A percentile compares a stretch with the other conserved stretches of the same genome.
Conservation (phyloP, 2,329 filamentous ascomycete genomes). For the Penicillium sp. region DNA sequence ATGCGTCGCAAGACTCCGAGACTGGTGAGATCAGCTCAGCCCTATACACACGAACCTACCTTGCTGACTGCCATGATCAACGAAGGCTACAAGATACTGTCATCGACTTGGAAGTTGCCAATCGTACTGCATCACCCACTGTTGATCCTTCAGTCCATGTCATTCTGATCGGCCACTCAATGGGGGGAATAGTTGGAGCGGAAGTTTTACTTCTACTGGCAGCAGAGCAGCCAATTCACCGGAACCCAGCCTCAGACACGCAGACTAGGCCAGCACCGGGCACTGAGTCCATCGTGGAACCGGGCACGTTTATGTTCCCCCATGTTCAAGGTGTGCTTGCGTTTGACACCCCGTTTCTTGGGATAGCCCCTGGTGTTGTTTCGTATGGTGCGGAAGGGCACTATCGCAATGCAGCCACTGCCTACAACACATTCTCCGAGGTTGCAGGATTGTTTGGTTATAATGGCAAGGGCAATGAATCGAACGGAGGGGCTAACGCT, state of each 20-base stretch:
- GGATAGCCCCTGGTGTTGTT: slow-evolving; percentile 53
- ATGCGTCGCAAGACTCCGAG: slow-evolving; percentile 48
- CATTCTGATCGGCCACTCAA: slow-evolving; percentile 83
- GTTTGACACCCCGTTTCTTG: slow-evolving; percentile 86
- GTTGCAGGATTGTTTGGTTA: slow-evolving; percentile 67
- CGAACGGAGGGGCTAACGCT: slow-evolving; percentile 15
- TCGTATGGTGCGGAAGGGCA: slow-evolving; percentile 74
- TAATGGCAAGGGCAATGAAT: slow-evolving; percentile 47
- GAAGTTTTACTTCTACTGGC: slow-evolving; percentile 79
- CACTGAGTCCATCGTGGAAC: slow-evolving; percentile 27
- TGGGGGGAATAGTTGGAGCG: slow-evolving; percentile 91
- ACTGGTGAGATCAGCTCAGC: slow-evolving; percentile 42
- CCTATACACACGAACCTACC: neutral
- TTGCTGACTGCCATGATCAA: neutral
- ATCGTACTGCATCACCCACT: slow-evolving; percentile 77
- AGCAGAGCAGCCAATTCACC: slow-evolving; percentile 60
- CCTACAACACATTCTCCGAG: slow-evolving; percentile 68
- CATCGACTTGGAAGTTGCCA: slow-evolving; percentile 88
- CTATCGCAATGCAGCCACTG: slow-evolving; percentile 71
- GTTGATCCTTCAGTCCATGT: slow-evolving; percentile 82
- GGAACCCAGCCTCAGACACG: slow-evolving; percentile 31
- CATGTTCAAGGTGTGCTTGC: slow-evolving; percentile 87
- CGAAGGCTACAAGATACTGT: slow-evolving; percentile 82
- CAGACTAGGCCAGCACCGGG: slow-evolving; percentile 13
- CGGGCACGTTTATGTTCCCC: slow-evolving; percentile 75